Base-by-base conservation (phyloP, 805 yeast species). In the Metschnikowia kofuensis region DNA sequence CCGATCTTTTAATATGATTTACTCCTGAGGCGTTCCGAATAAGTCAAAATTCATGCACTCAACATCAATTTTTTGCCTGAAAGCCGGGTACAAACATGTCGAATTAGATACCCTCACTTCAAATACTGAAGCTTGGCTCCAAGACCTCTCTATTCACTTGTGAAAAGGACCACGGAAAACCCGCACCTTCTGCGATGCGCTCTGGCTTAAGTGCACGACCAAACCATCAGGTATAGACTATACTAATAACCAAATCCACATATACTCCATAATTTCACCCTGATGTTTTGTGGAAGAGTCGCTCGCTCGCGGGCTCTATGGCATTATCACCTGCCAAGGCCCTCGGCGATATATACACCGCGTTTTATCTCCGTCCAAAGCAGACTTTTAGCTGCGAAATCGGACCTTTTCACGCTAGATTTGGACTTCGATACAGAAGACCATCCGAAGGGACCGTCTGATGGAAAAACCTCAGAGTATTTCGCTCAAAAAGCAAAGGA, bases 401-500 rank as follows among this genome's bases (percentile, higher is more conserved):
- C 40, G 6, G 52, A 44, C 16, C 42, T 52, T 21, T 52, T 52
- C 44, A 44, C 43, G 29, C 48, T 52, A 37, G 53, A 52, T 16
- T 14, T 42, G 13, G 47, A 43, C 34, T 16, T 46, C 10, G 45
- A 46, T 9, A 2, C 6, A 6, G 42, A 31, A 10, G 38, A 1
- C 4, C 16, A 31, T 32, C 6, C 7, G n/a, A 34, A 12, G 11
- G 2, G 40, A 6, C 12, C 8, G 8, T 2, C 2, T n/a, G 14
- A 13, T 16, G 40, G 40, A 1, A 38, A 38, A 13, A 31, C 27
- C 34, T 16, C 16, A n/a, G 7, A 28, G 21, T 2, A 10, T 13
- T n/a, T 15, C 21, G n/a, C 30, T 8, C 28, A 16, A 21, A 21
- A 10, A 15, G 21, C 21, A 21, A 21, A 21, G 21, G 4, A 21